These are phyloP conservation scores for Hypericum androsaemum DNA, from an alignment of 345 rosid species.

Conservation along the genomic window DNA sequence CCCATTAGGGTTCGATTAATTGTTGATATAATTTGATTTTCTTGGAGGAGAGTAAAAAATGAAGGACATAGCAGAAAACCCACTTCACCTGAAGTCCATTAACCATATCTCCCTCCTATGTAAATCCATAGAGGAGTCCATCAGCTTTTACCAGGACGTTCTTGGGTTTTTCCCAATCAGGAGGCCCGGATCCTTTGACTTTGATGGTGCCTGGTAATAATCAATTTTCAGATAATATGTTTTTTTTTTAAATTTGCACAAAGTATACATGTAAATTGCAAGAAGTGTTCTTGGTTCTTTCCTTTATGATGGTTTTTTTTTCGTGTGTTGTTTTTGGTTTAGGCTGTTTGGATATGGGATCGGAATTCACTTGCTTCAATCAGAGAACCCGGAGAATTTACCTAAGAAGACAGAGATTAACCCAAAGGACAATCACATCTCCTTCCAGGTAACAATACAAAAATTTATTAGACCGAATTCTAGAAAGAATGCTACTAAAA, in stretches of 20 bases:
- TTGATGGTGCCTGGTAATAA: slow-evolving; percentile 34
- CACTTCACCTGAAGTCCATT: no score
- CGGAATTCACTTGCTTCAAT: slow-evolving; percentile 29
- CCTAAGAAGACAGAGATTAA: slow-evolving; percentile 23
- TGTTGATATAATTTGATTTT: no score
- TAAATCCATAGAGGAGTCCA: slow-evolving; percentile 21
- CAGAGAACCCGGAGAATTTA: slow-evolving; percentile 11
- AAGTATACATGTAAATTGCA: no score
- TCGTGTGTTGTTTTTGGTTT: not conserved
- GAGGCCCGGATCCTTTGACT: slow-evolving; percentile 36
- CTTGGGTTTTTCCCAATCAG: slow-evolving; percentile 31
- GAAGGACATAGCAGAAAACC: no score
- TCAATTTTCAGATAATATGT: no score
- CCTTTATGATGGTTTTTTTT: not conserved
- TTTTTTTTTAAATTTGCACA: no score
- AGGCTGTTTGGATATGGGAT: slow-evolving; percentile 32
- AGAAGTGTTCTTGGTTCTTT: no score
- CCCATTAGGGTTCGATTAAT: no score
- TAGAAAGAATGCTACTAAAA: no score
- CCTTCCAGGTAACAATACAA: slow-evolving; percentile 36
- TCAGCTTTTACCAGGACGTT: slow-evolving; percentile 25
- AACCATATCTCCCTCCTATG: no score
- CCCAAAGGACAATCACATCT: slow-evolving; percentile 37
- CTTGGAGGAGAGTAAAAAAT: no score
- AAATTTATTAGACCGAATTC: no score